A percentile compares a stretch with the other conserved stretches of the same genome.
phyloP scores from a whole-genome alignment of 208 protist genomes.

The Herpetomonas samuelpessoai region DNA sequence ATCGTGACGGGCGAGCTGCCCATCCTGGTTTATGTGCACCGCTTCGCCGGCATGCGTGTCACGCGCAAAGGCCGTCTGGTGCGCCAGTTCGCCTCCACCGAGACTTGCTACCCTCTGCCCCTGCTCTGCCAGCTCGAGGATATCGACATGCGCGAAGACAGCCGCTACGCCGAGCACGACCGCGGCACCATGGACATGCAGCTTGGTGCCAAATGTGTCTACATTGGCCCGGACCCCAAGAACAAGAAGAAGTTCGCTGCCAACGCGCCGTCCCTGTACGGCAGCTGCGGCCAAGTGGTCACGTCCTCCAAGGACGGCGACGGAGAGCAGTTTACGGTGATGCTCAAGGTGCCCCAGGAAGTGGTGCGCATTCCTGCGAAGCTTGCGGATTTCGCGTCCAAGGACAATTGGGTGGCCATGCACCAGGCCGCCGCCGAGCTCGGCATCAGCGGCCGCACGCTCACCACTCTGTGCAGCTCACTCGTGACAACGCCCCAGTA shows the following conservation, averaged over 20 bases:
- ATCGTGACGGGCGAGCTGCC: constrained; percentile 51
- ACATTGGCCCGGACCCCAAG: constrained; percentile 72
- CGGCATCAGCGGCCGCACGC: constrained; percentile 38
- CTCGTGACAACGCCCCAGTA: constrained; percentile 70
- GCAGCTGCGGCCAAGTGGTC: constrained; percentile 15
- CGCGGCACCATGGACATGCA: constrained; percentile 46
- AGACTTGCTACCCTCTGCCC: constrained; percentile 77
- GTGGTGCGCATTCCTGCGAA: constrained; percentile 45
- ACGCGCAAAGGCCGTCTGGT: constrained; percentile 49
- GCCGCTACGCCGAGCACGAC: constrained; percentile 72
- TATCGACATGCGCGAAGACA: constrained; percentile 64
- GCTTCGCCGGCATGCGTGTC: constrained; percentile 74
- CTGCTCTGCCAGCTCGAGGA: constrained; percentile 54
- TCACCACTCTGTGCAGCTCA: constrained; percentile 71
- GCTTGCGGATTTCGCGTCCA: constrained; percentile 45
- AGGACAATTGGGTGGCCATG: constrained; percentile 69
- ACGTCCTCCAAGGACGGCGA: constrained; percentile 19
- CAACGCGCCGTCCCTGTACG: constrained; percentile 9
- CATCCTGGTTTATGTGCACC: constrained; percentile 82
- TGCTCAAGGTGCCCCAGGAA: constrained; percentile 34
- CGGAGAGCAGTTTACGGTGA: constrained; percentile 33
- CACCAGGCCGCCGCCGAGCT: constrained; percentile 55
- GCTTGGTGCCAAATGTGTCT: constrained; percentile 57
- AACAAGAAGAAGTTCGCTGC: constrained; percentile 24
- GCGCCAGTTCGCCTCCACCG: constrained; percentile 65